These are phyloP conservation scores for Podospora australis DNA, from an alignment of 495 filamentous ascomycete genomes.

Conservation along the genomic window DNA sequence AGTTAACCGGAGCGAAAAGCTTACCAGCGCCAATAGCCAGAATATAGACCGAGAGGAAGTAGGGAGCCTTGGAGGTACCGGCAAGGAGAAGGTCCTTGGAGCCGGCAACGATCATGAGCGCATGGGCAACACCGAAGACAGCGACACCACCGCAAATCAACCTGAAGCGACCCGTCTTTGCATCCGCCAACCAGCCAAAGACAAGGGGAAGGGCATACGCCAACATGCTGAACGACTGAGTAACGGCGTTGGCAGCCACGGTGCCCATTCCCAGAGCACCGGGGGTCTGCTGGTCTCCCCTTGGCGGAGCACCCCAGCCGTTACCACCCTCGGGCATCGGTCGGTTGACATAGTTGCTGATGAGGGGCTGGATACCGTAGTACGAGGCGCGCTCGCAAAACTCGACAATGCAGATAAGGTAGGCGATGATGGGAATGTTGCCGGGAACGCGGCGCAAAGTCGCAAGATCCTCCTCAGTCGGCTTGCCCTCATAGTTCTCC, in stretches of 20 bases:
- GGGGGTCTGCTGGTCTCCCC: conserved; percentile 46
- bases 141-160: conserved; percentile 56
- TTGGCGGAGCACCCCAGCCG: conserved; percentile 53
- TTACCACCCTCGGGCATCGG: conserved; percentile 52
- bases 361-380: conserved; percentile 51
- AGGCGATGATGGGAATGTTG: conserved; percentile 45
- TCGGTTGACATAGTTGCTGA: conserved; percentile 54
- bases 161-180: conserved; percentile 51
- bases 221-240: conserved; percentile 54
- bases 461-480: conserved; percentile 50
- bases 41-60: conserved; percentile 52
- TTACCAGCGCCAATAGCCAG: conserved; percentile 61
- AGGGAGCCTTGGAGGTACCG: conserved; percentile 51
- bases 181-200: conserved; percentile 53
- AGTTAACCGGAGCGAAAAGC: too few species aligned
- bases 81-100: conserved; percentile 51
- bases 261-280: conserved; percentile 57
- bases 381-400: conserved; percentile 57
- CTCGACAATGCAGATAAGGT: conserved; percentile 52
- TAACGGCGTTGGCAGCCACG: conserved; percentile 52
- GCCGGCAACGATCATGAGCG: conserved; percentile 57
- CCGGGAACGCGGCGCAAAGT: conserved; percentile 54
- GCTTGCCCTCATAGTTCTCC: conserved; percentile 40
- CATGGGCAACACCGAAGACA: conserved; percentile 60
- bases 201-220: conserved; percentile 54